Evolutionary conservation across 192 early-diverging fungal genomes (phyloP).

Genomic region (Coemansia sp.): DNA sequence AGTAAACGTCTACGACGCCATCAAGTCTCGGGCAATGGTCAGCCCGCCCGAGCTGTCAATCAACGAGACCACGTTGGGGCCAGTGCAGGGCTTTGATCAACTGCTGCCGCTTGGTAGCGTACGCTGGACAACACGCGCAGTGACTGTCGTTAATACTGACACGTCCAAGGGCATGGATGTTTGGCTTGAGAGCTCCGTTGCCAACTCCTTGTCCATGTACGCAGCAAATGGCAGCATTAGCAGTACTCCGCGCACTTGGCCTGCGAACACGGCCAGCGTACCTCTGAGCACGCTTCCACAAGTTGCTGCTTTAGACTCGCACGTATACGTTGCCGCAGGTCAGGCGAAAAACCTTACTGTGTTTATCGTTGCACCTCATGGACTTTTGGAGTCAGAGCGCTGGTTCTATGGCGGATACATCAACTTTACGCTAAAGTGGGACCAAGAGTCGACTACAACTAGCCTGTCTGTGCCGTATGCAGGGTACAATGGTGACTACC

Average conservation of each 20-base stretch:
- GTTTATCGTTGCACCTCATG: constrained; percentile 28
- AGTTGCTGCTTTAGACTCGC: background rate
- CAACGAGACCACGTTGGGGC: constrained; percentile 21
- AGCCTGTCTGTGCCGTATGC: constrained; percentile 40
- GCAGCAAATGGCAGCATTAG: constrained; percentile 16
- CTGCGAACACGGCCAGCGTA: background rate
- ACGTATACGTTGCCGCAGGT: constrained; percentile 23
- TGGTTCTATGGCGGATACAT: constrained; percentile 54
- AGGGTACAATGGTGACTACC: constrained; percentile 49
- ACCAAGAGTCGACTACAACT: background rate
- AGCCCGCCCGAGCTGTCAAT: constrained; percentile 59
- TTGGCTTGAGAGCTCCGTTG: background rate
- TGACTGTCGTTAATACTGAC: constrained; percentile 33
- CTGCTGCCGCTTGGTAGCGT: background rate
- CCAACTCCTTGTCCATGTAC: constrained; percentile 44
- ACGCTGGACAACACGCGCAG: constrained; percentile 17
- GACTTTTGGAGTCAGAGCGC: constrained; percentile 25
- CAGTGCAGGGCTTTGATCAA: background rate
- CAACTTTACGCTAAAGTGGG: constrained; percentile 30
- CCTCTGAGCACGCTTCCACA: constrained; percentile 9
- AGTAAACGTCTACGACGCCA: constrained; percentile 64
- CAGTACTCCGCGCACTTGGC: constrained; percentile 22
- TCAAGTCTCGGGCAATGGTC: constrained; percentile 53
- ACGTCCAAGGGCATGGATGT: constrained; percentile 11
- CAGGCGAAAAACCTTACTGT: constrained; percentile 12